Evolutionary conservation across 2,329 filamentous ascomycete genomes (phyloP).

Genomic region (Colletotrichum trifolii): DNA sequence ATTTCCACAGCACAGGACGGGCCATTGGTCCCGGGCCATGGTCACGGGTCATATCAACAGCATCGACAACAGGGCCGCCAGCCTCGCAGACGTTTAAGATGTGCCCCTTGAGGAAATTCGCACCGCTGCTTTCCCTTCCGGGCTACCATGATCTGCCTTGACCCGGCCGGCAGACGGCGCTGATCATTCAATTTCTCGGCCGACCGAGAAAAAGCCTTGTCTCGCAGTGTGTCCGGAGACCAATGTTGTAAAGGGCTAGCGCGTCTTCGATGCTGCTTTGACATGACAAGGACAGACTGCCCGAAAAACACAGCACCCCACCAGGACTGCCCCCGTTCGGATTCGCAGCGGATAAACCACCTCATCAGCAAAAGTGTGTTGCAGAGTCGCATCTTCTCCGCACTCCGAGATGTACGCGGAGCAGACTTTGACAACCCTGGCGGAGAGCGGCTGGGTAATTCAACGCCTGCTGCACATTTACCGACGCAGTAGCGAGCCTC

Average conservation of each 20-base stretch:
- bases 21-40: background rate
- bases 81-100: background rate
- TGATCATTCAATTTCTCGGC: constrained; percentile 7
- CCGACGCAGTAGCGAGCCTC: too few relatives aligned
- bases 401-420: constrained; percentile 23
- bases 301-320: constrained; percentile 7
- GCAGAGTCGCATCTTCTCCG: constrained; percentile 33
- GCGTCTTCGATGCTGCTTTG: background rate
- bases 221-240: too few relatives aligned
- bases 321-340: constrained; percentile 19
- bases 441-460: background rate
- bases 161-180: constrained; percentile 17
- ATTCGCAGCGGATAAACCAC: constrained; percentile 32
- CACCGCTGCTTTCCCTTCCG: constrained; percentile 5
- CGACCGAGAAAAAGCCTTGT: background rate
- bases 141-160: background rate
- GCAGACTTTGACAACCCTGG: constrained; percentile 30
- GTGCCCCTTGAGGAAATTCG: constrained; percentile 16
- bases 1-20: background rate
- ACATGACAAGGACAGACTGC: constrained; percentile 4
- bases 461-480: too few relatives aligned
- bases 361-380: constrained; percentile 31
- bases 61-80: background rate
- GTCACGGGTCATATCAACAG: background rate
- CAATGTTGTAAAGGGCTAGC: too few relatives aligned